Conservation (phyloP, 2,329 filamentous ascomycete species). For the Aspergillus glaucus region DNA sequence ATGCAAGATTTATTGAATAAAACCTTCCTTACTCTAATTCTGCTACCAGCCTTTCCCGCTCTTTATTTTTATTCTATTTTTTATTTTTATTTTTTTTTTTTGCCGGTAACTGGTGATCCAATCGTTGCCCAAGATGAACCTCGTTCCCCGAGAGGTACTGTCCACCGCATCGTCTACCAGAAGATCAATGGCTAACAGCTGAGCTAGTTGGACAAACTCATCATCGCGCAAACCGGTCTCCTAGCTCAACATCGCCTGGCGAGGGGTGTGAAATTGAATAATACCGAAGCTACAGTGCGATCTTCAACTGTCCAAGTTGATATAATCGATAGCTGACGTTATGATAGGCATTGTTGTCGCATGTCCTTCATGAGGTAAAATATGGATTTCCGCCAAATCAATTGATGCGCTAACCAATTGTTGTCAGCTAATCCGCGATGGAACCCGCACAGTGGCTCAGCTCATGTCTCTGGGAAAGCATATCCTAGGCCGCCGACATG, state of each 20-base stretch:
- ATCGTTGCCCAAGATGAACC: background rate
- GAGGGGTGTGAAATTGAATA: constrained; percentile 75
- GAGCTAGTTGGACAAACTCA: constrained; percentile 81
- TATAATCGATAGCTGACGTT: background rate
- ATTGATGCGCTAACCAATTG: background rate
- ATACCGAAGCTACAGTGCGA: constrained; percentile 69
- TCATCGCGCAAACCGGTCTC: constrained; percentile 75
- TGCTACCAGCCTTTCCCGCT: too few species aligned
- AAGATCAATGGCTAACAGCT: background rate
- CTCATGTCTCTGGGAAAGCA: constrained; percentile 81
- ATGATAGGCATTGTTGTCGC: constrained; percentile 53
- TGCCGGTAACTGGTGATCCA: background rate
- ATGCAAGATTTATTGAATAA: background rate
- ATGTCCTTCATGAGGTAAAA: constrained; percentile 72
- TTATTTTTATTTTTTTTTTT: background rate
- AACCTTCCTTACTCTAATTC: too few species aligned
- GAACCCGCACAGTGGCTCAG: constrained; percentile 76
- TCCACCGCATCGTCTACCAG: background rate
- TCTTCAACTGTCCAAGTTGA: background rate
- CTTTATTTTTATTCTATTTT: background rate
- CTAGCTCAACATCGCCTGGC: constrained; percentile 79
- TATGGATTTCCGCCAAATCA: background rate
- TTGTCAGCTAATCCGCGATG: constrained; percentile 75
- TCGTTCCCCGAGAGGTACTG: background rate
- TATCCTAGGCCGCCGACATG: constrained; percentile 83